phyloP scores from a whole-genome alignment of 371 early-diverging fungal species.

The Mucor circinelloides region DNA sequence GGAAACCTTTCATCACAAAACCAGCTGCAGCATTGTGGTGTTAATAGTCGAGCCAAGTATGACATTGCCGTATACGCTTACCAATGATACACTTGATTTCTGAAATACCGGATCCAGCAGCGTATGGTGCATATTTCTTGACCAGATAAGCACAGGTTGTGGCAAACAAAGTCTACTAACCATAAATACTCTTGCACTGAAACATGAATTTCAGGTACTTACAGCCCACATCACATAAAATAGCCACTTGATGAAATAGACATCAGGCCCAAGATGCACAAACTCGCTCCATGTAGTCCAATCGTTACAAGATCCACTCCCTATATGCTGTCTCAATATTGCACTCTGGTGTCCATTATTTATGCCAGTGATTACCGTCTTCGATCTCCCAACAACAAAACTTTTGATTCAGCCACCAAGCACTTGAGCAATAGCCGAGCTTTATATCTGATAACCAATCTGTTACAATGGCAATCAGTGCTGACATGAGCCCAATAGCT shows the following conservation, averaged over 20 bases:
- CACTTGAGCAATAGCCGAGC: conserved; percentile 83
- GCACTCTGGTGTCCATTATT: neutral
- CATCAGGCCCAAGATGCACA: conserved; percentile 40
- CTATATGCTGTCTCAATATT: neutral
- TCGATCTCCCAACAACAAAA: conserved; percentile 94
- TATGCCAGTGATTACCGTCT: conserved; percentile 37
- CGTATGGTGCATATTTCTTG: conserved; percentile 78
- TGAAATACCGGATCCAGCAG: conserved; percentile 95
- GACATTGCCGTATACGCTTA: conserved; percentile 9
- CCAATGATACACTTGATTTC: conserved; percentile 96
- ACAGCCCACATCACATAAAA: conserved; percentile 66
- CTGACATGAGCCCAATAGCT: conserved; percentile 83
- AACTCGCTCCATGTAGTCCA: conserved; percentile 63
- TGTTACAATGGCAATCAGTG: conserved; percentile 85
- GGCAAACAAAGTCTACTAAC: conserved; percentile 59
- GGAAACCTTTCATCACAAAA: conserved; percentile 88
- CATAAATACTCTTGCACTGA: neutral
- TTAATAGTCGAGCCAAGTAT: neutral
- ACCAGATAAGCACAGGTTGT: conserved; percentile 64
- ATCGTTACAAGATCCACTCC: conserved; percentile 38
- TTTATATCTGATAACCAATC: conserved; percentile 87
- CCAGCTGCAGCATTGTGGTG: conserved; percentile 54
- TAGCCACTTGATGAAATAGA: conserved; percentile 58
- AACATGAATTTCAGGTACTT: conserved; percentile 21
- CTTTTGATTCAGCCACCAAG: conserved; percentile 93